Percentiles rank a stretch among this genome's conserved stretches.
These are phyloP conservation scores for Lunularia cruciata DNA, from an alignment of 225 moss, liverwort and hornwort species.

Conservation along the genomic window DNA sequence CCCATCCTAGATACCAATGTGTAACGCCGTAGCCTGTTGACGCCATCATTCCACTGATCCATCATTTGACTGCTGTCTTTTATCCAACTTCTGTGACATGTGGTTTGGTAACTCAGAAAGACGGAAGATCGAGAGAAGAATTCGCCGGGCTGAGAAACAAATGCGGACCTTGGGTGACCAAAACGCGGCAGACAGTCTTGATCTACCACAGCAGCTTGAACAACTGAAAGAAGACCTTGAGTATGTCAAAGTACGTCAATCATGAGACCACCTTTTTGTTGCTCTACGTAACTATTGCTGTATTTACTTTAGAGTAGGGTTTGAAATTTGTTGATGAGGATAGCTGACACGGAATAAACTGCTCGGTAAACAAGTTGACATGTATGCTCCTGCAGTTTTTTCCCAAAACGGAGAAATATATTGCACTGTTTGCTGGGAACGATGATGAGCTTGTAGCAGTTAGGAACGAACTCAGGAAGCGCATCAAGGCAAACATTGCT, in stretches of 20 bases:
- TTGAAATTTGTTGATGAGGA: not conserved
- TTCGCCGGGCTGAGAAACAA: slow-evolving; percentile 90
- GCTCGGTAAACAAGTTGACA: not conserved
- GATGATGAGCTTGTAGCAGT: slow-evolving; percentile 71
- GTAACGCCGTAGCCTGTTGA: no score
- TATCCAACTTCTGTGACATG: not conserved
- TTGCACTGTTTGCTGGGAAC: slow-evolving; percentile 80
- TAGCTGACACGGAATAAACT: not conserved
- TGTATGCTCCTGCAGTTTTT: slow-evolving; percentile 60
- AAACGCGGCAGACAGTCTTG: slow-evolving; percentile 43
- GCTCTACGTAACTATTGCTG: not conserved
- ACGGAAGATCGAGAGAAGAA: slow-evolving; percentile 93
- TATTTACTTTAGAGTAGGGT: no score
- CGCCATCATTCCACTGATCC: no score
- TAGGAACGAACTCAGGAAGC: slow-evolving; percentile 70
- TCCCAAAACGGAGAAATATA: slow-evolving; percentile 96
- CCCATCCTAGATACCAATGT: no score
- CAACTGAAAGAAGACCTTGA: slow-evolving; percentile 96
- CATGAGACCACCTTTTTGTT: not conserved
- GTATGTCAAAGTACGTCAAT: slow-evolving; percentile 76
- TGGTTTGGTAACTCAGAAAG: slow-evolving; percentile 55
- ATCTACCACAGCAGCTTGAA: slow-evolving; percentile 66
- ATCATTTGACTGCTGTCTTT: no score
- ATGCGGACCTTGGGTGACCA: slow-evolving; percentile 77
- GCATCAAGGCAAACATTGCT: slow-evolving; percentile 80